Base-by-base conservation (phyloP, 768 basidiomycete species). In the Lentinula lateritia region DNA sequence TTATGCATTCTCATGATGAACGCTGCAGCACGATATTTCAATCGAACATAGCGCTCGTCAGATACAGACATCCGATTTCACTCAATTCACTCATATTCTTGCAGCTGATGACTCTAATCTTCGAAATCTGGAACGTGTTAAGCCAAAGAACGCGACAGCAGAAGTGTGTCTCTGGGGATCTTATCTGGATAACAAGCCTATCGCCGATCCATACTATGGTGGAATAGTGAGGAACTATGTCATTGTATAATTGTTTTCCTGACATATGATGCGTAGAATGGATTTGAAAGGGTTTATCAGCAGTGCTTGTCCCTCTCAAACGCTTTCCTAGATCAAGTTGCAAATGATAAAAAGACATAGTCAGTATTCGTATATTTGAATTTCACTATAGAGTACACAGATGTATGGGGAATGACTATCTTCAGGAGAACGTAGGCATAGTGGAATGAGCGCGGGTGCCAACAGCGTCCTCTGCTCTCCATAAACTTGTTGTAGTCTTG, bases 401-500 rank as follows among this genome's bases (percentile, higher is more conserved):
- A 23, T 1, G 23, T 23, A 20, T 10, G 46, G 15, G n/a, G 15
- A 18, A 52, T 43, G 5, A 7, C 34, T 9, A 35, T 41, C n/a
- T 38, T 54, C 72, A 89, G 63, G 83, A 79, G 68, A 90, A 84
- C 28, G 90, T 93, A 41, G 92, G 92, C 92, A 94, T 94, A 65
- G 88, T 81, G 15, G 92, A 90, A 4, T 91, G 83, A n/a, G 92
- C 92, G 62, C 86, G 84, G 66, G 79, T 90, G 50, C 86, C 85
- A 56, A 90, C 76, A 6, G 91, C 91, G 68, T 93, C 92, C 68
- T 93, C 93, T 7, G 90, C 83, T 68, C 87, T 88, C 95, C 95
- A 98, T 23, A 98, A 82, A 61, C 92, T 88, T 3, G 95, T 98
- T 5, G 86, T 93, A 2, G 95, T 98, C 93, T 93, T 43, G 12